phyloP scores from a whole-genome alignment of 345 rosid species.

The Cardamine occulta region DNA sequence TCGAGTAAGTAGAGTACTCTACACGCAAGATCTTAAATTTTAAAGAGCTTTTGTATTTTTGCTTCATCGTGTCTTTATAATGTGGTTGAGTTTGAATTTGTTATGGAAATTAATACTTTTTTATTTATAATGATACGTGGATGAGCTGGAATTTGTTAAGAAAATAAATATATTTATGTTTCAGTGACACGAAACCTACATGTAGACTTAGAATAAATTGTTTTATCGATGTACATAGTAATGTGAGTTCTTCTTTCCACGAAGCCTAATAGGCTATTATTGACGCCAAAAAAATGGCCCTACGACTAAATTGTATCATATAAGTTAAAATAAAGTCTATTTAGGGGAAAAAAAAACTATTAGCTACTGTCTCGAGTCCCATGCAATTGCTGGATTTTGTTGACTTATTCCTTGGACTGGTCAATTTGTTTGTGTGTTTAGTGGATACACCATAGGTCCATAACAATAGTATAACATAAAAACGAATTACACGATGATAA shows the following conservation, averaged over 20 bases:
- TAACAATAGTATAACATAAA: not conserved
- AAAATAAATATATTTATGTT: not conserved
- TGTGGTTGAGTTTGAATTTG: slow-evolving; percentile 25
- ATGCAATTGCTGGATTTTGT: slow-evolving; percentile 35
- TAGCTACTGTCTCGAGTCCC: slow-evolving; percentile 47
- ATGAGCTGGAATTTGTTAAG: not conserved
- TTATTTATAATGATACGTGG: not conserved
- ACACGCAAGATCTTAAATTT: not conserved
- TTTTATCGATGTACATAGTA: slow-evolving; percentile 14
- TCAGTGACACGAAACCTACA: not conserved
- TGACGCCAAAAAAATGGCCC: slow-evolving; percentile 20
- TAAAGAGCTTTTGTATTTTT: not conserved
- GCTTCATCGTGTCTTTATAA: not conserved
- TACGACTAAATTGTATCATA: slow-evolving; percentile 35
- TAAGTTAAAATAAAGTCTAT: slow-evolving; percentile 22
- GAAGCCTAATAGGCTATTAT: slow-evolving; percentile 26
- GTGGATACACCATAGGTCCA: not conserved
- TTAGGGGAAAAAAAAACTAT: not conserved
- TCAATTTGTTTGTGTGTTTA: slow-evolving; percentile 7
- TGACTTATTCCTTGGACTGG: slow-evolving; percentile 40
- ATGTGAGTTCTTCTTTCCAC: slow-evolving; percentile 24
- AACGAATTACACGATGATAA: slow-evolving; percentile 1
- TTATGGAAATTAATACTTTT: not conserved
- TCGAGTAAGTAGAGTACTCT: slow-evolving; percentile 18
- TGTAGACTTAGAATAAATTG: not conserved